Evolutionary conservation across 495 filamentous ascomycete species (phyloP).

Genomic region (Aspergillus sclerotioniger): DNA sequence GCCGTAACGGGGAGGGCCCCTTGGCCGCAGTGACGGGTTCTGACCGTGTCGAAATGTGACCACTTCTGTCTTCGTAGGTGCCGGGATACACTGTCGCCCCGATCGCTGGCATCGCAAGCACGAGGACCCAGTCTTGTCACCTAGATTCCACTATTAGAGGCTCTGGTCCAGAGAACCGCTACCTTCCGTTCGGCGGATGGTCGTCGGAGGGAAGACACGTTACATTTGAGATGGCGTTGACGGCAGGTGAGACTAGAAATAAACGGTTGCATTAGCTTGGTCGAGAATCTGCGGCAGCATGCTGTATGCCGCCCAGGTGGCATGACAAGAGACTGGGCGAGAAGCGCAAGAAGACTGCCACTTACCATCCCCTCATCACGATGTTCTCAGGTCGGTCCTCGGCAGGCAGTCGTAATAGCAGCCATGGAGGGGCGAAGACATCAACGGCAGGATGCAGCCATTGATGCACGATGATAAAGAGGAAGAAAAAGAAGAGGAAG

Average conservation of each 20-base stretch:
- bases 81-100: conserved; percentile 41
- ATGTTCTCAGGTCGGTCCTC: conserved; percentile 21
- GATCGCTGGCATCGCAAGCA: conserved; percentile 45
- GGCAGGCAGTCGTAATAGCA: conserved; percentile 19
- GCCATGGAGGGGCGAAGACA: conserved; percentile 22
- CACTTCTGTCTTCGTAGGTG: conserved; percentile 41
- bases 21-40: conserved; percentile 40
- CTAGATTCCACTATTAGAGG: conserved; percentile 20
- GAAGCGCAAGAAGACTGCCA: conserved; percentile 8
- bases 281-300: neutral
- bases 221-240: conserved; percentile 49
- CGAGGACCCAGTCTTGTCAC: conserved; percentile 42
- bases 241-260: conserved; percentile 42
- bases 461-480: conserved; percentile 10
- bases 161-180: neutral
- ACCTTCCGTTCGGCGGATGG: neutral
- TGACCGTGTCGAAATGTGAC: conserved; percentile 46
- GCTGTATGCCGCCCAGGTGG: too few relatives aligned
- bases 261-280: conserved; percentile 9
- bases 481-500: conserved; percentile 5
- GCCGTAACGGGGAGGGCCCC: conserved; percentile 43
- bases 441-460: conserved; percentile 11
- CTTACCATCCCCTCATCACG: conserved; percentile 51
- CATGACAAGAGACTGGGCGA: neutral
- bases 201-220: conserved; percentile 2